These are phyloP conservation scores for Candida manassasensis DNA, from an alignment of 805 yeast genomes.

Conservation along the genomic window DNA sequence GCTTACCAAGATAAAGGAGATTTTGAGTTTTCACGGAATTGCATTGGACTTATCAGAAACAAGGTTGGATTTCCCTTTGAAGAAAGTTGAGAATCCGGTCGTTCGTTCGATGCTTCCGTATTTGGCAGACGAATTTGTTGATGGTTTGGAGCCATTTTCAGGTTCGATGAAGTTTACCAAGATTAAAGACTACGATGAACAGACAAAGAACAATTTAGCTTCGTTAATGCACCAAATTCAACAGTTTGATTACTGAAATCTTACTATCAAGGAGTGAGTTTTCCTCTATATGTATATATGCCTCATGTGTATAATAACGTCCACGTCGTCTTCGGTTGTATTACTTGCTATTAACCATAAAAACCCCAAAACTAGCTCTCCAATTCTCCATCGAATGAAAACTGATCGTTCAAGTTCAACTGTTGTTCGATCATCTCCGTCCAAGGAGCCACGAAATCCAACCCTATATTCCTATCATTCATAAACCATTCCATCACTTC, in stretches of 20 bases:
- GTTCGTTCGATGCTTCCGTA: slow-evolving; percentile 1
- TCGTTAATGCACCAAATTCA: slow-evolving; percentile 4
- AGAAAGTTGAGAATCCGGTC: not conserved
- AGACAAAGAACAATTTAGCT: slow-evolving; percentile 1
- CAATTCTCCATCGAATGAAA: slow-evolving; percentile 20
- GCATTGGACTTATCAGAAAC: slow-evolving; percentile 5
- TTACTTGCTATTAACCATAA: no score
- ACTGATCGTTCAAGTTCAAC: slow-evolving; percentile 33
- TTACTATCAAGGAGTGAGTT: not conserved
- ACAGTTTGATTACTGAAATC: slow-evolving; percentile 2
- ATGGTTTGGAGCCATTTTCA: slow-evolving; percentile 4
- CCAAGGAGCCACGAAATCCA: slow-evolving; percentile 64
- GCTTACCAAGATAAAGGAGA: slow-evolving; percentile 21
- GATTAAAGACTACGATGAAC: slow-evolving; percentile 2
- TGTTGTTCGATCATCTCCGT: slow-evolving; percentile 76
- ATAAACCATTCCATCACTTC: slow-evolving; percentile 44
- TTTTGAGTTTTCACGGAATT: slow-evolving; percentile 1
- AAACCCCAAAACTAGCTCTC: not conserved
- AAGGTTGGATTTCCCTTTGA: not conserved
- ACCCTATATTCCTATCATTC: slow-evolving; percentile 34
- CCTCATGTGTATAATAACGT: no score
- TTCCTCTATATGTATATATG: no score
- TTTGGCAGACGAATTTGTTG: not conserved
- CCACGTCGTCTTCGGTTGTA: no score
- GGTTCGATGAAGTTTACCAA: not conserved